phyloP scores from a whole-genome alignment of 2,329 filamentous ascomycete species.

The Orbilia oligospora region DNA sequence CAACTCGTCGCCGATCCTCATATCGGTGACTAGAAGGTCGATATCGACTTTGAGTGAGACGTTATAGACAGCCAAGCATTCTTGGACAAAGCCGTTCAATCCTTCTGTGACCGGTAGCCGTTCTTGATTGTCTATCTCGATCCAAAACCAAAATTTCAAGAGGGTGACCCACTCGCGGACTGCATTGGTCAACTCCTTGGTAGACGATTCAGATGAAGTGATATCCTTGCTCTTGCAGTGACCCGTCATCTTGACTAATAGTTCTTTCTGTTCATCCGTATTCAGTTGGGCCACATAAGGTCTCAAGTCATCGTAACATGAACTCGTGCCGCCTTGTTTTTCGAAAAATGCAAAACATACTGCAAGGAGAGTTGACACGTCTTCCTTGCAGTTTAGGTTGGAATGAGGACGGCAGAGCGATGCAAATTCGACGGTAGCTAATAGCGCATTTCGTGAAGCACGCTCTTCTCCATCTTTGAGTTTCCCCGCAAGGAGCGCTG shows the following conservation, averaged over 20 bases:
- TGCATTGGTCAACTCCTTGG: conserved; percentile 43
- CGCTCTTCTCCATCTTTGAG: conserved; percentile 55
- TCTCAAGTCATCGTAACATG: conserved; percentile 64
- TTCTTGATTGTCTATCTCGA: conserved; percentile 57
- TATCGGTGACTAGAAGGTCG: conserved; percentile 63
- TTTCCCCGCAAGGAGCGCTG: conserved; percentile 25
- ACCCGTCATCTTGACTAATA: conserved; percentile 61
- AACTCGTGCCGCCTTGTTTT: conserved; percentile 63
- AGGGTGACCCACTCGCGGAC: conserved; percentile 33
- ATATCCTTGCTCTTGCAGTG: conserved; percentile 53
- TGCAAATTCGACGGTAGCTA: conserved; percentile 63
- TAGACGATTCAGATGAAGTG: conserved; percentile 40
- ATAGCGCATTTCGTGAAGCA: conserved; percentile 62
- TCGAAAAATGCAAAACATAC: conserved; percentile 64
- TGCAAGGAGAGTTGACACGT: conserved; percentile 61
- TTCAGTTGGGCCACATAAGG: conserved; percentile 63
- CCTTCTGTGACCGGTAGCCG: conserved; percentile 33
- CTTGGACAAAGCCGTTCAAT: conserved; percentile 42
- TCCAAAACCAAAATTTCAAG: conserved; percentile 54
- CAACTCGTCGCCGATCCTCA: conserved; percentile 64
- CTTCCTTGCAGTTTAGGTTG: conserved; percentile 62
- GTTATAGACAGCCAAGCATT: conserved; percentile 61
- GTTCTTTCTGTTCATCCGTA: conserved; percentile 59
- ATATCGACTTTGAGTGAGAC: conserved; percentile 63
- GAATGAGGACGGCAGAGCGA: conserved; percentile 61